Conservation (phyloP, 768 basidiomycete genomes). For the Lentinula sp. region DNA sequence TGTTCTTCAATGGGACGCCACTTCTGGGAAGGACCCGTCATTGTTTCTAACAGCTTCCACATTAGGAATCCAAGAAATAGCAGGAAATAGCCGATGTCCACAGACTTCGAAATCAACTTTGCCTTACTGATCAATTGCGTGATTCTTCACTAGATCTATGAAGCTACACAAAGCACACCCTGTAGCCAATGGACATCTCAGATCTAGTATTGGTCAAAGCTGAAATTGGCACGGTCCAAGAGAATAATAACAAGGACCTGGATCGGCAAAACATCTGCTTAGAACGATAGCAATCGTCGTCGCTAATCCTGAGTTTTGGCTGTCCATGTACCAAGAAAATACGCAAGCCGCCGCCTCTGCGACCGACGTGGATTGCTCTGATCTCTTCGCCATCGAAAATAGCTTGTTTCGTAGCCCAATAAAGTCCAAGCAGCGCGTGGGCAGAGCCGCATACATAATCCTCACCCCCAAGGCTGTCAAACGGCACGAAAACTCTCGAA, state of each 20-base stretch:
- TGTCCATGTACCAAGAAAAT: conserved; percentile 29
- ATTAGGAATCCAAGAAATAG: neutral
- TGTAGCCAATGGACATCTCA: neutral
- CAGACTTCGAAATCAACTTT: too few species aligned
- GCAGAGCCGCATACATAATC: conserved; percentile 52
- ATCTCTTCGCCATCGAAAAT: conserved; percentile 26
- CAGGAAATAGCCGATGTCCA: neutral
- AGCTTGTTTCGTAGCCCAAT: conserved; percentile 36
- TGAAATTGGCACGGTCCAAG: neutral
- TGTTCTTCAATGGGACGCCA: neutral
- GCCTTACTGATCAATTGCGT: neutral
- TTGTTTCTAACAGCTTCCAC: neutral
- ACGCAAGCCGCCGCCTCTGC: conserved; percentile 39
- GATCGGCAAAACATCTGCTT: neutral
- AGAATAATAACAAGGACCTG: too few species aligned
- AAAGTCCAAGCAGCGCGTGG: conserved; percentile 42
- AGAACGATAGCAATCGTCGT: conserved; percentile 21
- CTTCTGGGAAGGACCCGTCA: neutral
- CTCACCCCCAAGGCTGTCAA: conserved; percentile 26
- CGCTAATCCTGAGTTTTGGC: conserved; percentile 24
- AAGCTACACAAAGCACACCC: too few species aligned
- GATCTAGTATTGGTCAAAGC: neutral
- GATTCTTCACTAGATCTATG: too few species aligned
- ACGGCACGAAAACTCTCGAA: conserved; percentile 47
- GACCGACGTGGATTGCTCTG: conserved; percentile 46